Percentiles rank a stretch among this genome's conserved stretches.
These are phyloP conservation scores for Phytophthora kernoviae DNA, from an alignment of 352 stramenopile genomes.

Conservation along the genomic window DNA sequence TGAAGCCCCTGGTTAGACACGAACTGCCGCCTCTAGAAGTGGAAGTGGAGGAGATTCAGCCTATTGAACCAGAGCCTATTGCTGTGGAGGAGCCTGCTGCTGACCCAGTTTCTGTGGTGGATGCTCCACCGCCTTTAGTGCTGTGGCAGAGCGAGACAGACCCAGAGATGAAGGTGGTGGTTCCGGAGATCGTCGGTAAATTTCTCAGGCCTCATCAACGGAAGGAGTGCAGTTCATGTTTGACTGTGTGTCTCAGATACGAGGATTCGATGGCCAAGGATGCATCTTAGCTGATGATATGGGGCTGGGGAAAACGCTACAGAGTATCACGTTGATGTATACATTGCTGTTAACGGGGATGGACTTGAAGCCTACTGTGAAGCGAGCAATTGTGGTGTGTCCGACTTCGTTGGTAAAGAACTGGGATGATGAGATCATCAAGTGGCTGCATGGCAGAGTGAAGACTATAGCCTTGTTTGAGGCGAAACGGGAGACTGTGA, in stretches of 20 bases:
- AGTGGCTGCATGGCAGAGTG: constrained; percentile 84
- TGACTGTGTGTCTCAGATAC: constrained; percentile 90
- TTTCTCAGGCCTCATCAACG: constrained; percentile 96
- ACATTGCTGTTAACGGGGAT: constrained; percentile 81
- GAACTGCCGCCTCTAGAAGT: constrained; percentile 66
- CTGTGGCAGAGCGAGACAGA: constrained; percentile 82
- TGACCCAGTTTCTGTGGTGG: constrained; percentile 18
- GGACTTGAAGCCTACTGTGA: constrained; percentile 65
- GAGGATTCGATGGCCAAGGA: constrained; percentile 79
- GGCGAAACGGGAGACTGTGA: constrained; percentile 78
- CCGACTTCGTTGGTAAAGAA: constrained; percentile 90
- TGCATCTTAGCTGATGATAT: constrained; percentile 91
- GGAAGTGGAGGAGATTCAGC: constrained; percentile 65
- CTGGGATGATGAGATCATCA: constrained; percentile 90
- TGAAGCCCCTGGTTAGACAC: constrained; percentile 68
- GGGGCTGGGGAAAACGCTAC: constrained; percentile 87
- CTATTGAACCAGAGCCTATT: constrained; percentile 28
- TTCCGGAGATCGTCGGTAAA: constrained; percentile 93
- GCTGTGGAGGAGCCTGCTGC: constrained; percentile 27
- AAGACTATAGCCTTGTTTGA: constrained; percentile 87
- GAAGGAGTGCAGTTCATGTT: constrained; percentile 98
- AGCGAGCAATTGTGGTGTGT: constrained; percentile 81
- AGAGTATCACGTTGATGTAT: constrained; percentile 90
- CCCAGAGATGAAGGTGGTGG: constrained; percentile 66
- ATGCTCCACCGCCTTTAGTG: constrained; percentile 71